phyloP scores from a whole-genome alignment of 228 moss, liverwort and hornwort genomes.

The Sphagnum fallax region DNA sequence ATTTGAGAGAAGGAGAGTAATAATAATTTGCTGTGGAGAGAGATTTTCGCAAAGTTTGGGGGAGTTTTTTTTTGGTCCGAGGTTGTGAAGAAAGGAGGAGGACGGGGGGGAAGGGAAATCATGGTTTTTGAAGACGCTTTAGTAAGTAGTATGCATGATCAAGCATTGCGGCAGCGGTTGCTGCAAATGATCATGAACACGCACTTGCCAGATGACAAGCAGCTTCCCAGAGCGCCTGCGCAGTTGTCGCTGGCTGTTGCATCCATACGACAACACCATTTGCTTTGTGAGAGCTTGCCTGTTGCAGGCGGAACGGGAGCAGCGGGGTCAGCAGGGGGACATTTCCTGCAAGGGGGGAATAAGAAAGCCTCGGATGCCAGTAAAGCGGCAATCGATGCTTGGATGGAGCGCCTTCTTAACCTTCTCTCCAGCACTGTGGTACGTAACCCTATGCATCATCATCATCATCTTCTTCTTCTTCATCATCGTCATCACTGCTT shows the following conservation, averaged over 20 bases:
- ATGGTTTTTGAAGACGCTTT: conserved; percentile 86
- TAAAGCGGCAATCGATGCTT: conserved; percentile 77
- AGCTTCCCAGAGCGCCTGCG: conserved; percentile 75
- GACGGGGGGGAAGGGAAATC: neutral
- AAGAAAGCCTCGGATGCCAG: conserved; percentile 64
- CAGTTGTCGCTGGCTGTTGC: conserved; percentile 86
- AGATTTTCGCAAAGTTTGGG: no score
- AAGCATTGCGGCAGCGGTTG: conserved; percentile 68
- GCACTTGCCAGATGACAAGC: conserved; percentile 93
- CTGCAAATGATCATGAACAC: conserved; percentile 78
- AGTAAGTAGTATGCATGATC: conserved; percentile 78
- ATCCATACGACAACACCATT: conserved; percentile 80
- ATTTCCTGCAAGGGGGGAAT: conserved; percentile 33
- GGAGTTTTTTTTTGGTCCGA: no score
- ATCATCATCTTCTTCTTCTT: neutral
- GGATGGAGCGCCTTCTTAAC: conserved; percentile 82
- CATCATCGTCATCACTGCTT: no score
- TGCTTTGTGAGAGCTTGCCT: conserved; percentile 68
- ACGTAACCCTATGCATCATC: conserved; percentile 15
- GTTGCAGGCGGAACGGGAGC: conserved; percentile 8
- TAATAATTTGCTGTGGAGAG: no score
- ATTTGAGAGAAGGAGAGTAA: no score
- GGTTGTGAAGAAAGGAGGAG: neutral
- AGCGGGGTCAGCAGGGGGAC: conserved; percentile 29
- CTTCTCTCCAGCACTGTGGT: conserved; percentile 98